Base-by-base conservation (phyloP, 805 yeast species). In the Wickerhamiella australiensis region DNA sequence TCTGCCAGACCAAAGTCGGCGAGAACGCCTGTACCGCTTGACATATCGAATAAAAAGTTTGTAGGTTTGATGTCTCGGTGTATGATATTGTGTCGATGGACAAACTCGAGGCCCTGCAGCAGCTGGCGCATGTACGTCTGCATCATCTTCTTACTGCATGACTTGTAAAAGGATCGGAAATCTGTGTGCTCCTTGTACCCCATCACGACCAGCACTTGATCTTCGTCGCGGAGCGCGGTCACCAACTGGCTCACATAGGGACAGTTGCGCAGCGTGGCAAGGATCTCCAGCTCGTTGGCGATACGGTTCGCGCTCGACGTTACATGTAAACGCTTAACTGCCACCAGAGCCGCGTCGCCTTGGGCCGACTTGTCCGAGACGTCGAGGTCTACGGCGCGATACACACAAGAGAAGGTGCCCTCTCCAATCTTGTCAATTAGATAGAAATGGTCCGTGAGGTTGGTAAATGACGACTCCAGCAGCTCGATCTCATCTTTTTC, bases 1-100 rank as follows among this genome's bases (percentile, higher is more conserved):
- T 87, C 96, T 2, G 96, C 96, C 40, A 87, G 70, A 2, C 96
- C 96, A 69, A 87, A 88, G 67, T 87, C 96, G 4, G 87, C 95
- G 38, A 87, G 66, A 1, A 85, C 90, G 5, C 96, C 96, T 48
- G 75, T 72, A 43, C 80, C 74, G 42, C 73, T 75, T 54, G 72
- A 70, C 3, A 82, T 79, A 66, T 82, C 78, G 64, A 79, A 82
- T 33, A 82, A 63, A 60, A 82, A 82, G 62, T 82, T 82, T 2
- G 85, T 84, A 0, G 94, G 90, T 62, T 90, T 90, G 59, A 90
- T 79, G 65, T 90, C 98, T 59, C 98, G 75, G 66, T 90, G 98
- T 42, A 90, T 85, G 25, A 90, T 80, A 5, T 82, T 85, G 47
- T 78, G 71, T 6, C 71, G 63, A 61, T 92, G 96, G 49, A 87